Conservation (phyloP, 2,329 filamentous ascomycete genomes). For the Fusarium dlaminii region DNA sequence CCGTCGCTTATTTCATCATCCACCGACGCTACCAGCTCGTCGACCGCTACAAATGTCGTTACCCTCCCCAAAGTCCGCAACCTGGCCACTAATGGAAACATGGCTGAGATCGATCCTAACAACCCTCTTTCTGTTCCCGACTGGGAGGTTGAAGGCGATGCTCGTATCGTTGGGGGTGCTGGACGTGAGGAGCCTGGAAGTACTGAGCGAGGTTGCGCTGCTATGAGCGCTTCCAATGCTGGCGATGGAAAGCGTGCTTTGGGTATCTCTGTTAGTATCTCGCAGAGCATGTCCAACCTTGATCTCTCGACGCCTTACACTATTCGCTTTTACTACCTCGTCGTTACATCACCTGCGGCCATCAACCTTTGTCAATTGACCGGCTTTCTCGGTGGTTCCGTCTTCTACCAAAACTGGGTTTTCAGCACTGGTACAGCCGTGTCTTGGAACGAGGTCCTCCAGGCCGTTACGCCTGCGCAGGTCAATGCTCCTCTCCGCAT, state of each 20-base stretch:
- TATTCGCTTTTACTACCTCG: constrained; percentile 7
- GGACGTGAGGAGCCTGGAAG: background rate
- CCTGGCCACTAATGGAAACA: constrained; percentile 1
- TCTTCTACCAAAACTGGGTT: background rate
- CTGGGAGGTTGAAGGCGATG: background rate
- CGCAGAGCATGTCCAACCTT: background rate
- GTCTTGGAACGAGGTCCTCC: background rate
- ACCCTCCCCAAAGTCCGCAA: background rate
- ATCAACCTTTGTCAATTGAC: background rate
- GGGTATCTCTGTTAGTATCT: constrained; percentile 1
- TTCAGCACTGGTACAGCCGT: background rate
- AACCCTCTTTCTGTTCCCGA: background rate
- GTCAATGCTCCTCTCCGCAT: background rate
- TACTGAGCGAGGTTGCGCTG: background rate
- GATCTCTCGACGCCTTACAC: background rate
- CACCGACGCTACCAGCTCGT: background rate
- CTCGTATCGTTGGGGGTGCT: background rate
- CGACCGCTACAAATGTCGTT: background rate
- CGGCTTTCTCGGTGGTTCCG: background rate
- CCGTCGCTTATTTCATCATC: background rate
- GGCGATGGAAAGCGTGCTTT: background rate
- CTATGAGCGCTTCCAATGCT: background rate
- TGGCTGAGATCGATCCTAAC: background rate
- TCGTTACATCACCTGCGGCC: background rate
- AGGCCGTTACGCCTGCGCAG: background rate